Evolutionary conservation across 257 asterid species (phyloP).

Genomic region (Ophiorrhiza pumila): DNA sequence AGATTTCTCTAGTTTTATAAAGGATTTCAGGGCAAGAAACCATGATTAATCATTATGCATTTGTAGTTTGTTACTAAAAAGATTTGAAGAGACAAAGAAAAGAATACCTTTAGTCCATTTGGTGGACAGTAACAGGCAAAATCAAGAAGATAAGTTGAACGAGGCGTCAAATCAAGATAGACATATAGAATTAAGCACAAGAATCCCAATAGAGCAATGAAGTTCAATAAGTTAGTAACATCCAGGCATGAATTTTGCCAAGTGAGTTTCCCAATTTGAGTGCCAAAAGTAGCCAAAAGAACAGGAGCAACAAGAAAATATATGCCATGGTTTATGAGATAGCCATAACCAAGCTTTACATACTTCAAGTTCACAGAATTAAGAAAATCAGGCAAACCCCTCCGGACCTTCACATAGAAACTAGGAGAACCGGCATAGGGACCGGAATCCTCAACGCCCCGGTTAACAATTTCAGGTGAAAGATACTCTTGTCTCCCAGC

Average conservation of each 20-base stretch:
- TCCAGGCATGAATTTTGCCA: conserved; percentile 32
- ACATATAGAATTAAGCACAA: conserved; percentile 30
- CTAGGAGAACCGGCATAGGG: conserved; percentile 50
- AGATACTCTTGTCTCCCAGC: conserved; percentile 39
- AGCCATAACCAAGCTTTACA: conserved; percentile 57
- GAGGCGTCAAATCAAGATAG: conserved; percentile 41
- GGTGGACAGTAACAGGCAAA: conserved; percentile 63
- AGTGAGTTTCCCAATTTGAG: conserved; percentile 33
- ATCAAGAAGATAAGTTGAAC: conserved; percentile 51
- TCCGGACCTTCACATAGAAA: conserved; percentile 44
- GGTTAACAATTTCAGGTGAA: conserved; percentile 48
- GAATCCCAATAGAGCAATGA: conserved; percentile 35
- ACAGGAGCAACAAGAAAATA: conserved; percentile 37
- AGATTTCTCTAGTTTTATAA: background rate
- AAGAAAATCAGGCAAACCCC: conserved; percentile 58
- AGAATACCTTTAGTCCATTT: conserved; percentile 47
- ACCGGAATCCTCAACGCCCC: conserved; percentile 43
- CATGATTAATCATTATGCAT: background rate
- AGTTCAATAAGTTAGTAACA: conserved; percentile 24
- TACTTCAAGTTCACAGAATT: conserved; percentile 54
- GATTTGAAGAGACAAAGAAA: background rate
- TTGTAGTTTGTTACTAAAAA: background rate
- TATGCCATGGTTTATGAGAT: conserved; percentile 42
- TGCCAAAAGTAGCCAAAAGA: conserved; percentile 26
- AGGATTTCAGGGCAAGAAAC: background rate